Base-by-base conservation (phyloP, 169 alveolate genomes). In the Cytauxzoon felis region DNA sequence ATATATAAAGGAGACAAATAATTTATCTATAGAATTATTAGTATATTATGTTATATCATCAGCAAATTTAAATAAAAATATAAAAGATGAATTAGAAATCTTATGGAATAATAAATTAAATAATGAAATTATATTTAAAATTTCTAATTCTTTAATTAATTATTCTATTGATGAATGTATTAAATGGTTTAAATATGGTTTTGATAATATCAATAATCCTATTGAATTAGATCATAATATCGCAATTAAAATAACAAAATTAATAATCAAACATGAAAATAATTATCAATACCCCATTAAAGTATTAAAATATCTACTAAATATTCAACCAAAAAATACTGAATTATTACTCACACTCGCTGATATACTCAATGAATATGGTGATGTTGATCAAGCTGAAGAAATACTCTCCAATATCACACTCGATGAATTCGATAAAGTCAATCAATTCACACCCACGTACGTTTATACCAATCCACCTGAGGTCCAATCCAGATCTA, bases 161-260 rank as follows among this genome's bases (percentile, higher is more conserved):
- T 24, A 59, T 36, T 54, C 65, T 43, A 48, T 27, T 26, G 84
- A 73, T 29, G 41, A 47, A 48, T 57, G 80, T 5, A 41, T 73
- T 13, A 11, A 26, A 50, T 73, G 84, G 84, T 73, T 73, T 43
- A 63, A 63, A 26, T 54, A 48, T 40, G 84, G 72, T 3, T 73
- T 45, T 27, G 30, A 27, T 11, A n/a, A 23, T 26, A 32, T 54
- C 16, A 27, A 11, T 9, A n/a, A 18, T n/a, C 18, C 63, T n/a
- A 43, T 26, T 27, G 64, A 63, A 33, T 7, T 47, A 6, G 63
- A 62, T 33, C 18, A 42, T 5, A 26, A 24, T 19, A 63, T 79
- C 38, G 72, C 72, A 3, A 53, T 73, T n/a, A 59, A 63, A 11
- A 64, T 73, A 63, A 60, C 84, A 13, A 63, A 47, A 51, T 63